These are phyloP conservation scores for Saposhnikovia divaricata DNA, from an alignment of 129 eudicot species.

Conservation along the genomic window DNA sequence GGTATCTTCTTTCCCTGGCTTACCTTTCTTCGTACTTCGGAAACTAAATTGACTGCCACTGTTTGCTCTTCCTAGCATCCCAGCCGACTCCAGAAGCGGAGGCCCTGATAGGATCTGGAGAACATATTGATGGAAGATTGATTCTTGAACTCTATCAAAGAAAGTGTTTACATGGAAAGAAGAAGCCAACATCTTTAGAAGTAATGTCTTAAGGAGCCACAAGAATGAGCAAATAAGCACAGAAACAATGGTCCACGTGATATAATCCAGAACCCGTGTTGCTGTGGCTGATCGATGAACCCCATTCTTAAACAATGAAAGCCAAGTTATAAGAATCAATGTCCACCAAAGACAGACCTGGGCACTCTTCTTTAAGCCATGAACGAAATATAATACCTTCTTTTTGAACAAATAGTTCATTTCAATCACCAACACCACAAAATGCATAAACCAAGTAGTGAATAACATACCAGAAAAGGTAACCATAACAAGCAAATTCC, in stretches of 20 bases:
- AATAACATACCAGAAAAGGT: conserved; percentile 22
- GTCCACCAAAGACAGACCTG: conserved; percentile 11
- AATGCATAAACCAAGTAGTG: conserved; percentile 17
- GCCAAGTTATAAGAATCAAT: conserved; percentile 19
- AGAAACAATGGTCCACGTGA: conserved; percentile 10
- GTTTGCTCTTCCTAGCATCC: neutral
- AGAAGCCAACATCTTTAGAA: conserved; percentile 1
- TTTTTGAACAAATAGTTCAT: conserved; percentile 6
- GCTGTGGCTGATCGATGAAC: neutral
- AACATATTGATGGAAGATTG: conserved; percentile 11
- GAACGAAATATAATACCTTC: conserved; percentile 9
- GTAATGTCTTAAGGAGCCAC: conserved; percentile 9
- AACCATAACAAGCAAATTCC: conserved; percentile 18
- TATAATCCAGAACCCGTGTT: neutral
- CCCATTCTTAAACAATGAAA: conserved; percentile 8
- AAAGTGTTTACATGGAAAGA: conserved; percentile 11
- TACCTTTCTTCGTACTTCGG: neutral
- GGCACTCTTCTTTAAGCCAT: neutral
- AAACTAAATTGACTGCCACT: conserved; percentile 5
- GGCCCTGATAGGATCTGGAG: conserved; percentile 20
- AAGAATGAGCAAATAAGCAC: conserved; percentile 13
- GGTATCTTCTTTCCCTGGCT: neutral
- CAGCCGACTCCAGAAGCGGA: conserved; percentile 14
- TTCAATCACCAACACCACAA: conserved; percentile 7
- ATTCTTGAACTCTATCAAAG: conserved; percentile 15